phyloP scores from a whole-genome alignment of 2,329 filamentous ascomycete genomes.

The Colletotrichum theobromicola region DNA sequence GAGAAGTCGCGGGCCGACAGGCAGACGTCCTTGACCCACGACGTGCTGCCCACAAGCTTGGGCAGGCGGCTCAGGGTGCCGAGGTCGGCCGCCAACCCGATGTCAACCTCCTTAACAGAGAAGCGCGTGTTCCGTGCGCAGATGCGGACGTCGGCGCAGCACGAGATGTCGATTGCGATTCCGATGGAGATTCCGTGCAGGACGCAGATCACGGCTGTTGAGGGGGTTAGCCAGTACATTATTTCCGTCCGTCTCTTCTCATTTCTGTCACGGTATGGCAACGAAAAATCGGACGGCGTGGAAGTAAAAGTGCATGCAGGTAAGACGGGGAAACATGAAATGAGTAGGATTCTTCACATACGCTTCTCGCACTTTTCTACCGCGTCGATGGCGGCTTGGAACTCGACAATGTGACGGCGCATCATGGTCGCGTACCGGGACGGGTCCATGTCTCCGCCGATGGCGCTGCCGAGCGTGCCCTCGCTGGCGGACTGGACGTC shows the following conservation, averaged over 20 bases:
- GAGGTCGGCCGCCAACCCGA: conserved; percentile 80
- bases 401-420: conserved; percentile 74
- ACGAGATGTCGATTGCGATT: conserved; percentile 76
- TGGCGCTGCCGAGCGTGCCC: conserved; percentile 43
- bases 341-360: conserved; percentile 40
- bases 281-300: not conserved
- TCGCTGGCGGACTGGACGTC: conserved; percentile 75
- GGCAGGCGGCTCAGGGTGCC: conserved; percentile 77
- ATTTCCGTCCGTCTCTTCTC: not conserved
- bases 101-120: conserved; percentile 82
- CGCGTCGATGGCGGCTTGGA: conserved; percentile 78
- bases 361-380: conserved; percentile 91
- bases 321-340: not conserved
- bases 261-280: not conserved
- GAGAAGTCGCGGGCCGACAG: conserved; percentile 74
- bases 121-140: conserved; percentile 65
- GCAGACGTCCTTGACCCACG: conserved; percentile 82
- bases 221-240: conserved; percentile 18
- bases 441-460: conserved; percentile 50
- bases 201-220: conserved; percentile 76
- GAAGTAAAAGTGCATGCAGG: not conserved
- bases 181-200: conserved; percentile 82
- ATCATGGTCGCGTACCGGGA: conserved; percentile 68
- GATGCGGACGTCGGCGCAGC: conserved; percentile 74
- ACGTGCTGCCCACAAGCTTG: conserved; percentile 72